Base-by-base conservation (phyloP, 2,329 filamentous ascomycete genomes). In the Diplodia sapinea region DNA sequence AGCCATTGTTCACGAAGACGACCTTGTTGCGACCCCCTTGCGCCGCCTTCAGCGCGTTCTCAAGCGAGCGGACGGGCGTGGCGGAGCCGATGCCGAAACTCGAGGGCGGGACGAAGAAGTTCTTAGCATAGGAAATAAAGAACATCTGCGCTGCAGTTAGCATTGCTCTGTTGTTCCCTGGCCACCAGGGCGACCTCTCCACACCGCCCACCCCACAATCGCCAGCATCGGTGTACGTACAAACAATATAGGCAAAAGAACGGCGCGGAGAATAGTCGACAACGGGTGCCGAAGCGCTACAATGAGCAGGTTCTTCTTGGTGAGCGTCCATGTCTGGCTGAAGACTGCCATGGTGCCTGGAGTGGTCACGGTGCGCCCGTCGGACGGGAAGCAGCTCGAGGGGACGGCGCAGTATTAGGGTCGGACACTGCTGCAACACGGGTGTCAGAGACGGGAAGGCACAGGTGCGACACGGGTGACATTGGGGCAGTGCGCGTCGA, bases 91-190 rank as follows among this genome's bases (percentile, higher is more conserved):
- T 88, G 54, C 94, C 94, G 73, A 86, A 96, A 3, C 85, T 81
- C 0, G 91, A 90, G 1, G 91, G 90, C 0, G 92, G 90, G 3
- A 94, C 86, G 73, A 96, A 94, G 70, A 97, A 87, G 76, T 94
- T 94, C 72, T 91, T 89, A 17, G 92, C 90, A 77, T 91, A 94
- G 65, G 82, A 81, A 56, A 85, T 85, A 72, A 80, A 80, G 74
- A 82, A 82, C 78, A 82, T 81, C 78, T 78, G 51, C 51, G 13
- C 9, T 5, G 11, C n/a, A 6, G 20, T 65, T n/a, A 55, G 61
- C 33, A 4, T 20, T 20, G 12, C 61, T 54, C 15, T 7, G 17
- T 20, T 17, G 40, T 47, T 47, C 40, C 17, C 15, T 17, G 51
- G 15, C 51, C 26, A 33, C 7, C 31, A 1, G 31, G 6, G 31